phyloP scores from a whole-genome alignment of 2,329 filamentous ascomycete genomes.

The Fonsecaea erecta region DNA sequence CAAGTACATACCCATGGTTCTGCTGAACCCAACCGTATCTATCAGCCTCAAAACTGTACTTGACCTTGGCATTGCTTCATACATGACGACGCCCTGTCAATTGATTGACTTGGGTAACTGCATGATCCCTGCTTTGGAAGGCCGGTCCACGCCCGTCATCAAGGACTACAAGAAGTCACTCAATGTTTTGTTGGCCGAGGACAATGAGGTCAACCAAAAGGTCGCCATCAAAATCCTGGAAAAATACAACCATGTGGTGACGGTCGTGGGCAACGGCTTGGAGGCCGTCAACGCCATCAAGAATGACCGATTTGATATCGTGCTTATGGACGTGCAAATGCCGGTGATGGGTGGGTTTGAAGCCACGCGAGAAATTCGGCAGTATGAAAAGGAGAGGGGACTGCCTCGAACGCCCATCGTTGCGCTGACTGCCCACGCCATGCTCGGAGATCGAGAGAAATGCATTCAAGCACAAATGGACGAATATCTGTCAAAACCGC shows the following conservation, averaged over 20 bases:
- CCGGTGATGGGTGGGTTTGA: constrained; percentile 99
- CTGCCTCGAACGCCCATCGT: constrained; percentile 91
- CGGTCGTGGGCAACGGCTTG: constrained; percentile 89
- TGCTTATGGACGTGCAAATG: constrained; percentile 99
- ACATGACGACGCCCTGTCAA: constrained; percentile 96
- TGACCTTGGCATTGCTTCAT: constrained; percentile 95
- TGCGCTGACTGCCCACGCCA: constrained; percentile 93
- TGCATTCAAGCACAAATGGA: constrained; percentile 99
- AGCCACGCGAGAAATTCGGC: constrained; percentile 92
- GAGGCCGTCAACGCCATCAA: constrained; percentile 94
- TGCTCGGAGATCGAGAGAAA: constrained; percentile 97
- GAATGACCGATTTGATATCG: constrained; percentile 90
- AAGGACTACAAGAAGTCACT: constrained; percentile 95
- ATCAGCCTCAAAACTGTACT: constrained; percentile 92
- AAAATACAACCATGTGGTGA: constrained; percentile 76
- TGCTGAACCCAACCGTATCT: constrained; percentile 84
- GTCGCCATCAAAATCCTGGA: constrained; percentile 95
- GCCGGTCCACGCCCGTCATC: constrained; percentile 84
- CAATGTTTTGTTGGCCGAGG: constrained; percentile 91
- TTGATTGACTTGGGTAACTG: constrained; percentile 94
- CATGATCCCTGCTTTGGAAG: constrained; percentile 93
- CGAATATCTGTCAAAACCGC: constrained; percentile 93
- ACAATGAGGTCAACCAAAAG: constrained; percentile 96
- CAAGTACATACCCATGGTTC: constrained; percentile 95
- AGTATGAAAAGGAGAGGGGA: constrained; percentile 83